Conservation (phyloP, 2,329 filamentous ascomycete genomes). For the Cadophora malorum region DNA sequence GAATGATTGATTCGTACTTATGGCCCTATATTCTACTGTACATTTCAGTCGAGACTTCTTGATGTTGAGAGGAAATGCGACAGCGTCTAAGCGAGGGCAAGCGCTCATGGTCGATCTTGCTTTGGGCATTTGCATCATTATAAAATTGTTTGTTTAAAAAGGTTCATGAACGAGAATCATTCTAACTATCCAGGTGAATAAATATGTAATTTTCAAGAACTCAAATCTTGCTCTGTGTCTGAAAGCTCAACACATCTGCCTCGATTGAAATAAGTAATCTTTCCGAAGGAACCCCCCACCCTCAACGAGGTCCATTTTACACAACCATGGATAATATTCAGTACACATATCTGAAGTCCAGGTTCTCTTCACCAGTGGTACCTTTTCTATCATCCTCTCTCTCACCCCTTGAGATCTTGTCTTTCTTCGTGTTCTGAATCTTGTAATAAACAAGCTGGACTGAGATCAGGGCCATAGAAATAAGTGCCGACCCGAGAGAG, state of each 20-base stretch:
- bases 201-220: too few relatives aligned
- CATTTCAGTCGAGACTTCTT: neutral
- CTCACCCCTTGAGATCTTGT: neutral
- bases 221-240: neutral
- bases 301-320: neutral
- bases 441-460: slow-evolving; percentile 7
- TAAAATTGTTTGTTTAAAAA: too few relatives aligned
- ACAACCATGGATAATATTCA: neutral
- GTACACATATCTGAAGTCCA: slow-evolving; percentile 6
- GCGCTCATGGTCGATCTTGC: too few relatives aligned
- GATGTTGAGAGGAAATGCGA: neutral
- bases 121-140: too few relatives aligned
- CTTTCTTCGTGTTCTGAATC: slow-evolving; percentile 9
- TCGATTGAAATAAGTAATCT: neutral
- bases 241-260: neutral
- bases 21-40: neutral
- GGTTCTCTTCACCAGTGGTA: neutral
- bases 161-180: too few relatives aligned
- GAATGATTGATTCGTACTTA: neutral
- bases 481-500: slow-evolving; percentile 17
- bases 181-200: too few relatives aligned
- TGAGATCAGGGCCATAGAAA: slow-evolving; percentile 17
- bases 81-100: neutral
- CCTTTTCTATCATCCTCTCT: slow-evolving; percentile 5
- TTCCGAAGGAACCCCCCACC: too few relatives aligned